Conservation (phyloP, 306 rosid genomes). For the Rosa rugosa region DNA sequence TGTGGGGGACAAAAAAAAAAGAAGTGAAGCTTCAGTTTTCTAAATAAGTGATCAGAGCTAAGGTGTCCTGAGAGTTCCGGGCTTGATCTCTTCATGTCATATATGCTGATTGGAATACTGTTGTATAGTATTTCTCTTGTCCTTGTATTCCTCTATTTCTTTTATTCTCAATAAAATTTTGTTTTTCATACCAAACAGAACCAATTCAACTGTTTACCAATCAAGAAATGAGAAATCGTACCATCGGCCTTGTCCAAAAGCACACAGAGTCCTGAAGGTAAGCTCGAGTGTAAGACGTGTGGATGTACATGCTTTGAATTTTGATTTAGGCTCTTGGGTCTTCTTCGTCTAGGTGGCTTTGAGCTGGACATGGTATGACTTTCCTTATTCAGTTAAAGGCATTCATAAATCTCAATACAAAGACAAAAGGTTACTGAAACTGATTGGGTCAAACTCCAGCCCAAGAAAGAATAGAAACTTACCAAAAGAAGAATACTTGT, state of each 20-base stretch:
- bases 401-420: constrained; percentile 23
- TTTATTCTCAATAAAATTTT: not conserved
- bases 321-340: constrained; percentile 32
- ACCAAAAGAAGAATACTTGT: constrained; percentile 58
- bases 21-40: not conserved
- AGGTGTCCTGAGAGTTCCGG: not conserved
- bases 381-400: constrained; percentile 28
- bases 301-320: constrained; percentile 41
- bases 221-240: constrained; percentile 32
- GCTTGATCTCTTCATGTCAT: not conserved
- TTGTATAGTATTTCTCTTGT: not conserved
- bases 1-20: not conserved
- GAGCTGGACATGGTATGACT: constrained; percentile 48
- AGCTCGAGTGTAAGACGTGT: constrained; percentile 33
- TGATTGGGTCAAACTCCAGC: constrained; percentile 9
- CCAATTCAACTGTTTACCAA: not conserved
- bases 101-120: not conserved
- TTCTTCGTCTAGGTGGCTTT: constrained; percentile 47
- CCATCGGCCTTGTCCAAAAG: constrained; percentile 55
- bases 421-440: constrained; percentile 6
- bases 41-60: not conserved
- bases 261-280: constrained; percentile 38
- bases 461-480: constrained; percentile 31
- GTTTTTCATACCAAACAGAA: not conserved
- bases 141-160: not conserved